These are phyloP conservation scores for Sarocladiaceae sp. DNA, from an alignment of 2,329 filamentous ascomycete species.

Conservation along the genomic window DNA sequence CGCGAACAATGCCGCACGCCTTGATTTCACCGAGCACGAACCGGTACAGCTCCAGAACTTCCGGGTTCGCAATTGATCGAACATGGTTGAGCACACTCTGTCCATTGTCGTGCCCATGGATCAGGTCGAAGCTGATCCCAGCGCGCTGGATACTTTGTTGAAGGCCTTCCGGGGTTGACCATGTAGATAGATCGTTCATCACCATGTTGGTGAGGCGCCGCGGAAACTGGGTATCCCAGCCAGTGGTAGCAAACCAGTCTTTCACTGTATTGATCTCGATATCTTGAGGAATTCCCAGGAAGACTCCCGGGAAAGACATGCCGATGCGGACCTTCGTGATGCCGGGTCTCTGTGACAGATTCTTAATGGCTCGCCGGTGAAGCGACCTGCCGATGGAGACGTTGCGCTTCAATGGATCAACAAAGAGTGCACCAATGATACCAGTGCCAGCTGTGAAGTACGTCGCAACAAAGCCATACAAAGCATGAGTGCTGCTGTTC, in stretches of 20 bases:
- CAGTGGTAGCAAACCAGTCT: constrained; percentile 84
- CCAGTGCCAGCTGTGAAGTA: constrained; percentile 70
- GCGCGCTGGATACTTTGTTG: constrained; percentile 65
- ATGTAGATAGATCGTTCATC: constrained; percentile 64
- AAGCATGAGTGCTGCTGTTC: constrained; percentile 83
- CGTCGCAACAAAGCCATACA: constrained; percentile 89
- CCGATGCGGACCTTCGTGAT: constrained; percentile 79
- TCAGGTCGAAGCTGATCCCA: constrained; percentile 74
- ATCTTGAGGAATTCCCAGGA: constrained; percentile 68
- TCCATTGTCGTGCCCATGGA: constrained; percentile 72
- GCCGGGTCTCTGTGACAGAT: constrained; percentile 60
- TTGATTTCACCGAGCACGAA: constrained; percentile 65
- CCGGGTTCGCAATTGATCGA: constrained; percentile 65
- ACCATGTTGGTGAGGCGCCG: constrained; percentile 59
- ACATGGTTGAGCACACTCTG: constrained; percentile 70
- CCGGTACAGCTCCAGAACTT: constrained; percentile 73
- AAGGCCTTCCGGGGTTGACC: constrained; percentile 72
- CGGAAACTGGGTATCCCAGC: constrained; percentile 70
- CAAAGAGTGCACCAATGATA: constrained; percentile 79
- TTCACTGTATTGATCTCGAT: constrained; percentile 40
- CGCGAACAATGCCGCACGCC: constrained; percentile 75
- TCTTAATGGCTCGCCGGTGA: constrained; percentile 76
- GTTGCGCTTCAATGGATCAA: constrained; percentile 79
- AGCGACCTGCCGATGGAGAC: constrained; percentile 86
- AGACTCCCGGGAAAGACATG: constrained; percentile 74